phyloP scores from a whole-genome alignment of 2,329 filamentous ascomycete species.

The Hawksworthiomyces lignivorus region DNA sequence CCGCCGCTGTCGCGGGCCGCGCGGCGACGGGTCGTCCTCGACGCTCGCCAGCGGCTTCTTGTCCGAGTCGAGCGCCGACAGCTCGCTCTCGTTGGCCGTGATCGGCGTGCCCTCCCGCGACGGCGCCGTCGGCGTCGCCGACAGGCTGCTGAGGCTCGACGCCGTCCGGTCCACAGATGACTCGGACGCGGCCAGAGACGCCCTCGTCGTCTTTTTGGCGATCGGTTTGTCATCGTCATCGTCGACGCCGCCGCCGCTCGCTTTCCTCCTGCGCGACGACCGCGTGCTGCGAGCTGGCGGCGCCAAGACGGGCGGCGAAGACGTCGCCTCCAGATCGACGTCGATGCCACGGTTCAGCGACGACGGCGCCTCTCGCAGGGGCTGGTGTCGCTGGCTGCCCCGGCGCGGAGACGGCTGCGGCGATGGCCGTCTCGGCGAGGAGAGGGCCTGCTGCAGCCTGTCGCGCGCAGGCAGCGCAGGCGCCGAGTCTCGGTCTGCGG shows the following conservation, averaged over 20 bases:
- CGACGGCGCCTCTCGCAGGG: no score
- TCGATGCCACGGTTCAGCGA: no score
- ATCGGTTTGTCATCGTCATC: neutral
- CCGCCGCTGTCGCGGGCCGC: neutral
- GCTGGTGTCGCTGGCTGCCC: neutral
- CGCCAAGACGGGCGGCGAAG: neutral
- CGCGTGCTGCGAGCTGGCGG: conserved; percentile 11
- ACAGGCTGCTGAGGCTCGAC: conserved; percentile 33
- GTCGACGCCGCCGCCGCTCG: no score
- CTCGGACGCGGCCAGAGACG: conserved; percentile 1
- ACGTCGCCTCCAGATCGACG: neutral
- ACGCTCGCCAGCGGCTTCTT: neutral
- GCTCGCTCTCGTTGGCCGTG: conserved; percentile 12
- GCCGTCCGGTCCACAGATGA: conserved; percentile 15
- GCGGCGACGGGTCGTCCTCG: neutral
- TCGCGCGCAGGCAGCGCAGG: no score
- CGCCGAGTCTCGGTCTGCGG: no score
- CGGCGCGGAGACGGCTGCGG: no score
- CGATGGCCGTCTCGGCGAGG: no score
- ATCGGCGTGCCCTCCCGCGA: conserved; percentile 11
- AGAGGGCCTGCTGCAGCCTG: neutral
- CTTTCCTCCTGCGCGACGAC: neutral
- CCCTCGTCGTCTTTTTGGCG: neutral
- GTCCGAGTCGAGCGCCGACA: conserved; percentile 3
- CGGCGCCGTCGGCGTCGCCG: conserved; percentile 26